Evolutionary conservation across 208 protist genomes (phyloP).

Genomic region (Acanthamoeba culbertsoni): DNA sequence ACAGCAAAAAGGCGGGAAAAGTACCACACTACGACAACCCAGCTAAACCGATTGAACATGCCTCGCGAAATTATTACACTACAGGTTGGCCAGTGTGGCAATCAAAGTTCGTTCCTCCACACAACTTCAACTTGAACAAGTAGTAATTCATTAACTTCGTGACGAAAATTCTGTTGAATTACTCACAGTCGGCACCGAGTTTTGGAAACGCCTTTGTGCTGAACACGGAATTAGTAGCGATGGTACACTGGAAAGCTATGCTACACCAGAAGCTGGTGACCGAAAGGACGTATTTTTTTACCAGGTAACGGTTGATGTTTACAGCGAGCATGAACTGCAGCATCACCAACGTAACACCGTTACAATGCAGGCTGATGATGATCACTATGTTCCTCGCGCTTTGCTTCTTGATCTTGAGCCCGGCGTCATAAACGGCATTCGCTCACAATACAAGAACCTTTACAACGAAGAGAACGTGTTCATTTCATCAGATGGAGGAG

Average conservation of each 20-base stretch:
- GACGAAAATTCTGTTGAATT: not conserved
- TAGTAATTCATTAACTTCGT: slow-evolving; percentile 35
- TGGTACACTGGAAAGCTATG: slow-evolving; percentile 94
- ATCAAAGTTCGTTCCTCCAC: slow-evolving; percentile 84
- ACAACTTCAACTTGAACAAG: slow-evolving; percentile 15
- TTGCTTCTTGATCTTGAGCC: slow-evolving; percentile 99
- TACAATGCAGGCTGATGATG: slow-evolving; percentile 94
- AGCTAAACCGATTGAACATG: slow-evolving; percentile 84
- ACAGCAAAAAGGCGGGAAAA: not conserved
- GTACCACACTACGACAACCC: not conserved
- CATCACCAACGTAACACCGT: too few relatives aligned
- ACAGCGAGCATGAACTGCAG: not conserved
- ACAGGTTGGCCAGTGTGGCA: slow-evolving; percentile 98
- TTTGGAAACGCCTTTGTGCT: slow-evolving; percentile 98
- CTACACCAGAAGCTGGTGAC: slow-evolving; percentile 90
- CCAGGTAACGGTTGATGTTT: slow-evolving; percentile 80
- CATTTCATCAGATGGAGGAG: slow-evolving; percentile 92
- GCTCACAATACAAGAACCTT: slow-evolving; percentile 91
- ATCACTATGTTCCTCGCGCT: slow-evolving; percentile 99
- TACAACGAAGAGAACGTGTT: slow-evolving; percentile 99
- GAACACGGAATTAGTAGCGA: slow-evolving; percentile 98
- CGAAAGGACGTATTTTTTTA: slow-evolving; percentile 99
- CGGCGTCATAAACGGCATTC: slow-evolving; percentile 95
- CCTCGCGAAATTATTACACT: slow-evolving; percentile 99
- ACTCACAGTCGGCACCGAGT: slow-evolving; percentile 95